These are phyloP conservation scores for Taiozyma sp. DNA, from an alignment of 1,139 yeast species.

Conservation along the genomic window DNA sequence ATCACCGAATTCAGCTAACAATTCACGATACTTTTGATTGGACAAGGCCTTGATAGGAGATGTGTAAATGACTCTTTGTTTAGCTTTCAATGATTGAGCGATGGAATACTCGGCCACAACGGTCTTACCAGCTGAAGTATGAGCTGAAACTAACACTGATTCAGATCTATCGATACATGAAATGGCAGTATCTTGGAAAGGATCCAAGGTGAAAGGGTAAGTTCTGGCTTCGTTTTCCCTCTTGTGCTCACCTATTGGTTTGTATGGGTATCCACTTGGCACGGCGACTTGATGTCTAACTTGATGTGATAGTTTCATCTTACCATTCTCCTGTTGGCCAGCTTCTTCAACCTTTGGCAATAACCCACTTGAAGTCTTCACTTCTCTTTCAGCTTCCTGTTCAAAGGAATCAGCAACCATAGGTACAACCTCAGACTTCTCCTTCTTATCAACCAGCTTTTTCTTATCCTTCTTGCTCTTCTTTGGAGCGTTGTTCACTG, in stretches of 20 bases:
- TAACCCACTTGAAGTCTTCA: conserved; percentile 73
- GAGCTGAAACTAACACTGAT: conserved; percentile 97
- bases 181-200: conserved; percentile 93
- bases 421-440: conserved; percentile 41
- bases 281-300: conserved; percentile 97
- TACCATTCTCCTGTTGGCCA: conserved; percentile 37
- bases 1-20: conserved; percentile 88
- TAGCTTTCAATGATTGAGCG: conserved; percentile 86
- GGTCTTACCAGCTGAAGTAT: conserved; percentile 98
- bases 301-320: conserved; percentile 79
- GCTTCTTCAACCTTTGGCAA: conserved; percentile 36
- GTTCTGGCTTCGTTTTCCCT: conserved; percentile 71
- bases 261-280: conserved; percentile 85
- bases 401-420: conserved; percentile 88
- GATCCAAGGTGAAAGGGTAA: conserved; percentile 90
- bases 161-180: conserved; percentile 93
- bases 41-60: conserved; percentile 97
- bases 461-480: conserved; percentile 27
- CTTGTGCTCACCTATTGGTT: conserved; percentile 84
- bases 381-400: conserved; percentile 87
- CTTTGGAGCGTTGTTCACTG: conserved; percentile 16
- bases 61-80: conserved; percentile 93
- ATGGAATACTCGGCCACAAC: conserved; percentile 99
- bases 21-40: conserved; percentile 93
- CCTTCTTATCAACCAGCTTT: conserved; percentile 30